phyloP scores from a whole-genome alignment of 352 stramenopile genomes.

The Pythium dissotocum region DNA sequence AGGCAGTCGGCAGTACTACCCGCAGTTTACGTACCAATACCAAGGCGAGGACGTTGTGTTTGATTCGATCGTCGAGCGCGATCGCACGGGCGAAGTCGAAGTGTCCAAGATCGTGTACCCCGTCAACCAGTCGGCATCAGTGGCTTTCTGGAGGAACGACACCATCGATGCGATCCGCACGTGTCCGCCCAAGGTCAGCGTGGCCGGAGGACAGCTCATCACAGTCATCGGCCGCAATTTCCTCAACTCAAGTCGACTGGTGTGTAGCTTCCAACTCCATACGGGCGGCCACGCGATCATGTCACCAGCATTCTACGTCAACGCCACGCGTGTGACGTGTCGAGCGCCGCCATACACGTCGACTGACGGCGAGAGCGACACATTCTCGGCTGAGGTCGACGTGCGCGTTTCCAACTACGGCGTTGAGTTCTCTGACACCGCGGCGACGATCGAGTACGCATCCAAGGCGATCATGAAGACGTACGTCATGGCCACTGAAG shows the following conservation, averaged over 20 bases:
- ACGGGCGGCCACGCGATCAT: constrained; percentile 29
- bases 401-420: constrained; percentile 86
- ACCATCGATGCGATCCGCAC: constrained; percentile 92
- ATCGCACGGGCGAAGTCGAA: constrained; percentile 83
- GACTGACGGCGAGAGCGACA: constrained; percentile 12
- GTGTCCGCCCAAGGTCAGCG: constrained; percentile 61
- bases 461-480: constrained; percentile 36
- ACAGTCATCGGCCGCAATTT: constrained; percentile 97
- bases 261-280: constrained; percentile 77
- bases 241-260: constrained; percentile 73
- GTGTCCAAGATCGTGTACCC: constrained; percentile 91
- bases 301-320: constrained; percentile 74
- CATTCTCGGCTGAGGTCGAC: constrained; percentile 34
- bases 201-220: constrained; percentile 54
- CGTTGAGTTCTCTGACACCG: constrained; percentile 66
- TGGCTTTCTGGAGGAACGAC: constrained; percentile 92
- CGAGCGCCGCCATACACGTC: constrained; percentile 63
- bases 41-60: constrained; percentile 53
- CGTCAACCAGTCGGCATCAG: constrained; percentile 89
- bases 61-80: constrained; percentile 73
- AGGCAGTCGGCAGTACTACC: constrained; percentile 75
- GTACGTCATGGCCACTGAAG: constrained; percentile 40
- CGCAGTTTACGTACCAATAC: constrained; percentile 69
- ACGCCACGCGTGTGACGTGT: constrained; percentile 79
- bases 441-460: constrained; percentile 47